Conservation (phyloP, 441 rosid genomes). For the Viola pubescens region DNA sequence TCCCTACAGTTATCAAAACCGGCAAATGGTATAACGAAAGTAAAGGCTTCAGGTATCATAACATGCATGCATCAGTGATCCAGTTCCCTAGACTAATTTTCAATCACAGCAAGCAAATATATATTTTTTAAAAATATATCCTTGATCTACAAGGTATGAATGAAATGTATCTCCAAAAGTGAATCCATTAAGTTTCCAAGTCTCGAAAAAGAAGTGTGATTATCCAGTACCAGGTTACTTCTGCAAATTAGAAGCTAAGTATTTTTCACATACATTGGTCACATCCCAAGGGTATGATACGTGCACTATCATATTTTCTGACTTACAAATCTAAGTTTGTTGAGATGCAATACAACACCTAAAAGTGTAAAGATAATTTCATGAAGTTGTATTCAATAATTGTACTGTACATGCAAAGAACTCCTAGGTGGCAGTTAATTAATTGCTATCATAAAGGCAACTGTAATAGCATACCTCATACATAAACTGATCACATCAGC, state of each 20-base stretch:
- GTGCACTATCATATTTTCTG: not conserved
- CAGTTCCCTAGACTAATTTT: no score
- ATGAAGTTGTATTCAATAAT: not conserved
- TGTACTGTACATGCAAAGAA: slow-evolving; percentile 5
- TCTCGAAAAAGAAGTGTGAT: not conserved
- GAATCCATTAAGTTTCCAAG: no score
- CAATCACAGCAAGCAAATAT: no score
- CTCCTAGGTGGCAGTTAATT: not conserved
- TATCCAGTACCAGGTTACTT: not conserved
- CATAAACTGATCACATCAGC: slow-evolving; percentile 54
- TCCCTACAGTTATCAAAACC: slow-evolving; percentile 24
- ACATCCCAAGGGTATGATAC: not conserved
- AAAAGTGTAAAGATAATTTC: not conserved
- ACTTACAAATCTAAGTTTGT: not conserved
- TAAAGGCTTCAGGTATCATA: no score
- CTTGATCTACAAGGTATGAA: no score
- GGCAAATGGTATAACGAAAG: not conserved
- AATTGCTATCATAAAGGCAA: slow-evolving; percentile 10
- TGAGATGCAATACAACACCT: not conserved
- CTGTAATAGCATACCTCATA: slow-evolving; percentile 54
- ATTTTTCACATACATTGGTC: not conserved
- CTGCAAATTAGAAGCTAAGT: not conserved
- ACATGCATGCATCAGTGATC: no score
- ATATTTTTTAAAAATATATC: no score
- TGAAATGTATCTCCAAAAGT: no score